Evolutionary conservation across 176 grass and related monocot species (phyloP).

Genomic region (Lolium perenne): DNA sequence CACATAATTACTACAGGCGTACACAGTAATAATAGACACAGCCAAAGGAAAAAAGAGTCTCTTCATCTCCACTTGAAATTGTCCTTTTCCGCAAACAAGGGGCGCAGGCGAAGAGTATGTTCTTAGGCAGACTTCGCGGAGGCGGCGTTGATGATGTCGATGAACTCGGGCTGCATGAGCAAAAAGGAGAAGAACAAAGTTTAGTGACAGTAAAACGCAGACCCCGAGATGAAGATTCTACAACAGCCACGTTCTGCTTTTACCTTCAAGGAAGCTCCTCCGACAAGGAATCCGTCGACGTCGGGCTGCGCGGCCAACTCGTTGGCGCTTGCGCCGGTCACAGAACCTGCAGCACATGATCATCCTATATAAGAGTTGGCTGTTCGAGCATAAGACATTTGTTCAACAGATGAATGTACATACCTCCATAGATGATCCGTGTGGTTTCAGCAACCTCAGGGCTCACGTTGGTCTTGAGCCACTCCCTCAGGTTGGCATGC

Average conservation of each 20-base stretch:
- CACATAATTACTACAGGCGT: conserved; percentile 45
- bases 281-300: conserved; percentile 86
- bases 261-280: conserved; percentile 97
- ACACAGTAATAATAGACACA: conserved; percentile 29
- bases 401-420: not conserved
- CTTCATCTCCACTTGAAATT: not conserved
- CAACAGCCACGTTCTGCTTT: not conserved
- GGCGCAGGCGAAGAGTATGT: not conserved
- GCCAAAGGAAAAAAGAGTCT: not conserved
- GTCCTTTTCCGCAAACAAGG: not conserved
- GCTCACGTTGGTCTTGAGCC: conserved; percentile 79
- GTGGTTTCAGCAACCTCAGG: conserved; percentile 80
- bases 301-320: conserved; percentile 76
- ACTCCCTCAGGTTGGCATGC: conserved; percentile 70
- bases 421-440: conserved; percentile 91
- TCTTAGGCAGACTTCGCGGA: conserved; percentile 70
- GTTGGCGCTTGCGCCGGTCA: conserved; percentile 74
- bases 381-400: not conserved
- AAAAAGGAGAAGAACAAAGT: not conserved
- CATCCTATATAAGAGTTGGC: not conserved
- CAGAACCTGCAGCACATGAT: conserved; percentile 59
- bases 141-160: conserved; percentile 90
- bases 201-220: not conserved
- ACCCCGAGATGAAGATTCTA: too few species aligned
- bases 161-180: conserved; percentile 74